phyloP scores from a whole-genome alignment of 805 yeast species.

The Wickerhamomyces tratensis region DNA sequence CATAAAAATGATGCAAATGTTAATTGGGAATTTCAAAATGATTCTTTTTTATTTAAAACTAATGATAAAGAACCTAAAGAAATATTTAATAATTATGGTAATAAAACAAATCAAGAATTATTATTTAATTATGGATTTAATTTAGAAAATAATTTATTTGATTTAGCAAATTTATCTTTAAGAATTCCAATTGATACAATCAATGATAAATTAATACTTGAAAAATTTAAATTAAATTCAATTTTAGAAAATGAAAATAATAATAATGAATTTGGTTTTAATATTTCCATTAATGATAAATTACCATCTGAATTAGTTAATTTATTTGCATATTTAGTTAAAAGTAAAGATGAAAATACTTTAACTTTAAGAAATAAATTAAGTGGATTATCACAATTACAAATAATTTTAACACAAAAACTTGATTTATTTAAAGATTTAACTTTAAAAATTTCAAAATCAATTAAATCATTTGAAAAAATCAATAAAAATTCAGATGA shows the following conservation, averaged over 20 bases:
- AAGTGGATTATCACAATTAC: constrained; percentile 50
- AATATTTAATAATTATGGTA: constrained; percentile 77
- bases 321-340: constrained; percentile 48
- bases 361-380: constrained; percentile 45
- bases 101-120: constrained; percentile 83
- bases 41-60: constrained; percentile 29
- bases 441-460: constrained; percentile 6
- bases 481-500: constrained; percentile 6
- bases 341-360: constrained; percentile 34
- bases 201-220: no score
- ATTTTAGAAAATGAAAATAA: constrained; percentile 30
- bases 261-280: constrained; percentile 30
- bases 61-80: constrained; percentile 28
- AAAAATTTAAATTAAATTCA: constrained; percentile 20
- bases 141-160: constrained; percentile 5
- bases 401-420: constrained; percentile 43
- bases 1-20: constrained; percentile 57
- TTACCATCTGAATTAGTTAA: constrained; percentile 36
- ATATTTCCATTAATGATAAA: constrained; percentile 21
- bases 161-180: constrained; percentile 43
- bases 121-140: constrained; percentile 74
- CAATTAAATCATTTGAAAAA: background rate
- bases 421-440: constrained; percentile 27
- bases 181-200: constrained; percentile 28
- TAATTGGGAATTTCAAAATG: constrained; percentile 39